Base-by-base conservation (phyloP, 345 rosid species). In the Lumnitzera littorea region DNA sequence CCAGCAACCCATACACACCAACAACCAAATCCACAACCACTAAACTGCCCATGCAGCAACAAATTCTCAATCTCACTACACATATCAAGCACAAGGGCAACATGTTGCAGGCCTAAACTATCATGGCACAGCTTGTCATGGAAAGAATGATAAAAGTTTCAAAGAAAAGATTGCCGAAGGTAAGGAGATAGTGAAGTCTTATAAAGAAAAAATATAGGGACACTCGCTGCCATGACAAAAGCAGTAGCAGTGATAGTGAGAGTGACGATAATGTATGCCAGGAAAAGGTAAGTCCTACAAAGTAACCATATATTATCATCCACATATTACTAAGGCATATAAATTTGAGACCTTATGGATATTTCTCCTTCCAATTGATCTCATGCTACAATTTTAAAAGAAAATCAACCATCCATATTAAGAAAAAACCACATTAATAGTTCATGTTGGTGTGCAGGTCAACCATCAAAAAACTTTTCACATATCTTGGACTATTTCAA, bases 191-290 rank as follows among this genome's bases (percentile, higher is more conserved):
- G 48, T 56, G n/a, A 48, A 16, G 68, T 20, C 57, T 53, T 12
- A n/a, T 56, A 54, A 57, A 50, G 68, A 57, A 51, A 48, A 65
- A 56, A 61, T 27, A 65, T 24, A 43, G 12, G 56, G 25, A 36
- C 2, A 11, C 46, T 23, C 15, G 43, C 15, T 11, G 50, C 7
- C 8, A 25, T 15, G 31, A 36, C 12, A 49, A 24, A 48, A 49
- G 68, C 68, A 65, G 51, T 55, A 57, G 61, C 60, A 63, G 67
- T 29, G 62, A 57, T 23, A 65, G 62, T 20, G 68, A 64, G 24
- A 50, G 51, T 36, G 62, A 65, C n/a, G 49, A 36, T 41, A 62
- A 65, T 36, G n/a, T 49, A 53, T 57, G 56, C 16, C 50, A 36
- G 43, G 43, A 36, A 36, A 36, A 36, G 36, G 16, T 57, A 31